Evolutionary conservation across 768 basidiomycete genomes (phyloP).

Genomic region (Mycena venus): DNA sequence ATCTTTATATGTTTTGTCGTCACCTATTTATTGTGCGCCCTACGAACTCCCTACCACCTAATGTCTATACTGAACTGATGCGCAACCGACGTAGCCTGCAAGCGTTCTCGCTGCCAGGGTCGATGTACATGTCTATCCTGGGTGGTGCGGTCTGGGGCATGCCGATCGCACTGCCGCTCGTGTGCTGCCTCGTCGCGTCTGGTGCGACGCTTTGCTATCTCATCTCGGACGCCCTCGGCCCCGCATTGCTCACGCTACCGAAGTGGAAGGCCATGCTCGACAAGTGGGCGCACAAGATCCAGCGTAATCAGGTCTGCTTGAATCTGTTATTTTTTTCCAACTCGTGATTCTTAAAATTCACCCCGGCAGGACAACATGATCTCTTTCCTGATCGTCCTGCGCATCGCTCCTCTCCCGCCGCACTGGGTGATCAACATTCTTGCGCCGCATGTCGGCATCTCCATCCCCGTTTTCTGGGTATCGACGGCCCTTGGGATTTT

Average conservation of each 20-base stretch:
- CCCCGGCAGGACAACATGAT: slow-evolving; percentile 76
- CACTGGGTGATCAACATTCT: slow-evolving; percentile 97
- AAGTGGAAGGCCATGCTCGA: slow-evolving; percentile 88
- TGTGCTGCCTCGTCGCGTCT: slow-evolving; percentile 91
- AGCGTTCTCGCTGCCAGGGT: slow-evolving; percentile 96
- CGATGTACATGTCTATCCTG: slow-evolving; percentile 97
- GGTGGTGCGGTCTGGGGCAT: slow-evolving; percentile 98
- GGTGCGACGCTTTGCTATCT: slow-evolving; percentile 94
- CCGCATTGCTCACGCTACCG: slow-evolving; percentile 89
- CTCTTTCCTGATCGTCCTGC: slow-evolving; percentile 93
- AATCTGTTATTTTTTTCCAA: not conserved
- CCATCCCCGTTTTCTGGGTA: slow-evolving; percentile 87
- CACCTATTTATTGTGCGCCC: slow-evolving; percentile 91
- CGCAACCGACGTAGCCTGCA: slow-evolving; percentile 72
- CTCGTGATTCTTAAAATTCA: not conserved
- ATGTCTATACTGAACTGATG: not conserved
- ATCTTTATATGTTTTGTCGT: slow-evolving; percentile 90
- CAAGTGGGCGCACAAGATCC: slow-evolving; percentile 84
- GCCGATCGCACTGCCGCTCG: slow-evolving; percentile 86
- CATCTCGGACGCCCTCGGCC: slow-evolving; percentile 92
- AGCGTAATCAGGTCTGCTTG: slow-evolving; percentile 57
- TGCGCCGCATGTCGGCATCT: slow-evolving; percentile 93
- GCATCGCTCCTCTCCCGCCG: slow-evolving; percentile 94
- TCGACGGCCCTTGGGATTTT: slow-evolving; percentile 92
- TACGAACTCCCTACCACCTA: not conserved